phyloP scores from a whole-genome alignment of 2,329 filamentous ascomycete species.

The Cladobotryum mycophilum region DNA sequence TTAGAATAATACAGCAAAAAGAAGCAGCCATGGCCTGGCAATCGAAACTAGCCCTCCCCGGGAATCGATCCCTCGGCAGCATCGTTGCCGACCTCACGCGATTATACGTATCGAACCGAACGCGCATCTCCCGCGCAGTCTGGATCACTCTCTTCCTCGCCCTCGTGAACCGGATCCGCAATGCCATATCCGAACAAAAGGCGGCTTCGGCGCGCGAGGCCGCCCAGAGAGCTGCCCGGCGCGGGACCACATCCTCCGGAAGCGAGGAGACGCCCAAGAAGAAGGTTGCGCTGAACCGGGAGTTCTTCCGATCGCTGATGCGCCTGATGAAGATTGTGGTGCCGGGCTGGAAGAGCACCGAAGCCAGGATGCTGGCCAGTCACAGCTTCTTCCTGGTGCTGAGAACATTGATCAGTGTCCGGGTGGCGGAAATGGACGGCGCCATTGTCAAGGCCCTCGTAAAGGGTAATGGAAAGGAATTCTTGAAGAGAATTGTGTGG shows the following conservation, averaged over 20 bases:
- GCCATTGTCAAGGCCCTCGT: conserved; percentile 88
- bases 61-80: conserved; percentile 59
- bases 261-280: conserved; percentile 47
- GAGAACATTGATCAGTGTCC: conserved; percentile 85
- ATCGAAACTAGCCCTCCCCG: conserved; percentile 60
- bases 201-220: conserved; percentile 67
- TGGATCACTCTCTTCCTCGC: conserved; percentile 78
- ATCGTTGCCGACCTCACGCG: conserved; percentile 60
- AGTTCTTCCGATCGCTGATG: conserved; percentile 69
- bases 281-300: conserved; percentile 87
- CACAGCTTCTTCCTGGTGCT: conserved; percentile 91
- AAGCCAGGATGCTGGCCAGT: conserved; percentile 76
- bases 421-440: conserved; percentile 94
- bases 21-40: conserved; percentile 58
- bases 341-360: conserved; percentile 83
- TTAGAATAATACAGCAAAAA: neutral
- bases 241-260: conserved; percentile 42
- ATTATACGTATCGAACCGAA: conserved; percentile 74
- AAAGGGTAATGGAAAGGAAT: conserved; percentile 84
- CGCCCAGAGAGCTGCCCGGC: conserved; percentile 42
- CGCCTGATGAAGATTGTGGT: conserved; percentile 79
- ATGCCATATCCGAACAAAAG: conserved; percentile 90
- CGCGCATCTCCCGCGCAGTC: conserved; percentile 72
- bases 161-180: conserved; percentile 78
- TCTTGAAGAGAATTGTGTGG: conserved; percentile 82